A percentile compares a stretch with the other conserved stretches of the same genome.
Evolutionary conservation across 352 stramenopile species (phyloP).

Genomic region (Globisporangium emineosum): DNA sequence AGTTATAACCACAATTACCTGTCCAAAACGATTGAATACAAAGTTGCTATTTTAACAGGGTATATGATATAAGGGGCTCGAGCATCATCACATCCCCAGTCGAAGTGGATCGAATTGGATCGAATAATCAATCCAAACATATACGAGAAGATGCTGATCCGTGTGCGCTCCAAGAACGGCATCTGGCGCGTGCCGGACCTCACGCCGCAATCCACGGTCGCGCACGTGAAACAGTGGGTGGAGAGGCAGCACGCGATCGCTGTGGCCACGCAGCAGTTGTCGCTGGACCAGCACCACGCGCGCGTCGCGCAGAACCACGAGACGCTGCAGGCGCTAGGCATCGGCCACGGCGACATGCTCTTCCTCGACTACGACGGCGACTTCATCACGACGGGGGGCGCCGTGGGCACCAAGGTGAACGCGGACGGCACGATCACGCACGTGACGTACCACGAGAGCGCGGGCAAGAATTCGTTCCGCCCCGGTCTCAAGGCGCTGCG

Average conservation of each 20-base stretch:
- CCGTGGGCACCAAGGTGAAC: slow-evolving; percentile 68
- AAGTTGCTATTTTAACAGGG: too few species aligned
- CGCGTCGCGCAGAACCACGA: slow-evolving; percentile 37
- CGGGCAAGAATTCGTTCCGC: slow-evolving; percentile 89
- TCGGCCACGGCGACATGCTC: slow-evolving; percentile 80
- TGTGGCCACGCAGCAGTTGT: slow-evolving; percentile 42
- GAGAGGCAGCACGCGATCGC: slow-evolving; percentile 67
- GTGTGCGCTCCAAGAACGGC: slow-evolving; percentile 86
- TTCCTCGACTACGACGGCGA: slow-evolving; percentile 79
- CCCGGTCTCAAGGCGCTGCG: slow-evolving; percentile 94
- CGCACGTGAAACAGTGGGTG: slow-evolving; percentile 76
- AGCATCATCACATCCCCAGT: not conserved
- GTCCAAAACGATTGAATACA: too few species aligned
- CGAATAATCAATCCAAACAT: not conserved
- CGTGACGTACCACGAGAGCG: slow-evolving; percentile 70
- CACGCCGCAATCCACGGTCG: slow-evolving; percentile 55
- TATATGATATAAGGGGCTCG: not conserved
- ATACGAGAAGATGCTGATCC: slow-evolving; percentile 56
- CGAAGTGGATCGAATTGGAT: not conserved
- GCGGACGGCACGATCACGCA: slow-evolving; percentile 79
- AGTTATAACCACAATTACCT: too few species aligned
- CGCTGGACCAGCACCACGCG: slow-evolving; percentile 48
- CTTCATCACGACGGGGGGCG: slow-evolving; percentile 40
- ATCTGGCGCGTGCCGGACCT: slow-evolving; percentile 82
- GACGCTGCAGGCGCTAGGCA: slow-evolving; percentile 54